A percentile compares a stretch with the other conserved stretches of the same genome.
Conservation (phyloP, 169 alveolate genomes). For the Eimeria necatrix region DNA sequence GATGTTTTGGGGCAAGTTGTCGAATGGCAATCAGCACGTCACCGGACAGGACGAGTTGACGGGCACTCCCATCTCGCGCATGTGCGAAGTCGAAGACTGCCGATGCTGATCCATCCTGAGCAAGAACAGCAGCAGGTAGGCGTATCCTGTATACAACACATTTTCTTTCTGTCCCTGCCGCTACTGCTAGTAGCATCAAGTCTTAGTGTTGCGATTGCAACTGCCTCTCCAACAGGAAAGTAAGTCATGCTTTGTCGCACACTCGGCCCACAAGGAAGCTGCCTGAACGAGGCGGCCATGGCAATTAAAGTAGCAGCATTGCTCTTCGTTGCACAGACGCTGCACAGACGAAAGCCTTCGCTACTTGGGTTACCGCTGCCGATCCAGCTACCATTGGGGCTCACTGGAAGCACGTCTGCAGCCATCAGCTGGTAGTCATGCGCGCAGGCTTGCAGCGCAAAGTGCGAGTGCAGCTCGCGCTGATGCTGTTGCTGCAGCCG, state of each 20-base stretch:
- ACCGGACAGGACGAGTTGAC: constrained; percentile 62
- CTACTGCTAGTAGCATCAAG: too few relatives aligned
- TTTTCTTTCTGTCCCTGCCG: too few relatives aligned
- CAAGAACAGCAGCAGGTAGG: constrained; percentile 15
- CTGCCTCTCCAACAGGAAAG: too few relatives aligned
- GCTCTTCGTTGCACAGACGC: too few relatives aligned
- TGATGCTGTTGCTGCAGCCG: constrained; percentile 59
- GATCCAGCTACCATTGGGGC: background rate
- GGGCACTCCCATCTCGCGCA: constrained; percentile 47
- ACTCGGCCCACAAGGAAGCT: too few relatives aligned
- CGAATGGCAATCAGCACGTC: constrained; percentile 63
- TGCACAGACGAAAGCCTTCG: background rate
- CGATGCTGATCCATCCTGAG: constrained; percentile 69
- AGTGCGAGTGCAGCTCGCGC: constrained; percentile 50
- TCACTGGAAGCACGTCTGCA: constrained; percentile 53
- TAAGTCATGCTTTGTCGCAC: too few relatives aligned
- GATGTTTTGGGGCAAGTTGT: constrained; percentile 61
- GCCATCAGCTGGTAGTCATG: constrained; percentile 78
- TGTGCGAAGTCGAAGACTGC: constrained; percentile 75
- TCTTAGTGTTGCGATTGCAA: too few relatives aligned
- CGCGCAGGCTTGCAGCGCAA: constrained; percentile 59
- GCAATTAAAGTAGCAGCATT: too few relatives aligned
- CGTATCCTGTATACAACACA: too few relatives aligned
- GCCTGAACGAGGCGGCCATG: too few relatives aligned
- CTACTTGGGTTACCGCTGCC: background rate